Conservation (phyloP, 108 stramenopile species). For the Skeletonema tropicum region DNA sequence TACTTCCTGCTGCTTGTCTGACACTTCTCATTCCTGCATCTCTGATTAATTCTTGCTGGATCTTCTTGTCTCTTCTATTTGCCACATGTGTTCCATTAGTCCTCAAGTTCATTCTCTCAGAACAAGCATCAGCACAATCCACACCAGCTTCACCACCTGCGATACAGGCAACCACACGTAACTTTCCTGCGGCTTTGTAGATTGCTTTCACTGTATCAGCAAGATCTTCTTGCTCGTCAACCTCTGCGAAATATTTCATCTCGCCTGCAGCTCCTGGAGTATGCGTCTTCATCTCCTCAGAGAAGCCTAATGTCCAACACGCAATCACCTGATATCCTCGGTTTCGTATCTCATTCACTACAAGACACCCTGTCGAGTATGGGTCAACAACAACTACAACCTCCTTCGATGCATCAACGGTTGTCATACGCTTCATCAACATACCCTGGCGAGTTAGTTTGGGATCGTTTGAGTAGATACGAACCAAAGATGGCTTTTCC, state of each 20-base stretch:
- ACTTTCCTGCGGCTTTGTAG: conserved; percentile 23
- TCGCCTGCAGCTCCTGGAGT: conserved; percentile 15
- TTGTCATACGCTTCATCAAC: conserved; percentile 29
- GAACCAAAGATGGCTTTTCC: conserved; percentile 64
- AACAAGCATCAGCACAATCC: conserved; percentile 33
- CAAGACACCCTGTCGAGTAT: conserved; percentile 59
- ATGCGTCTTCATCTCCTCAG: conserved; percentile 42
- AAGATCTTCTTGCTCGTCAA: conserved; percentile 24
- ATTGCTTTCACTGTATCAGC: conserved; percentile 37
- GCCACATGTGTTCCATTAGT: conserved; percentile 55
- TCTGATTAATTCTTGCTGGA: conserved; percentile 54
- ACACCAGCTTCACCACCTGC: conserved; percentile 56
- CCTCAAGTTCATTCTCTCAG: conserved; percentile 42
- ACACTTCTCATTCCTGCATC: conserved; percentile 53
- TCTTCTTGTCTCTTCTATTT: conserved; percentile 52
- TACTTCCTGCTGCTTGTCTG: conserved; percentile 49
- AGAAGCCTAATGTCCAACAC: conserved; percentile 14
- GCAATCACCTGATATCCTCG: conserved; percentile 35
- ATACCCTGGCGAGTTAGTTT: conserved; percentile 50
- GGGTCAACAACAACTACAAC: conserved; percentile 65
- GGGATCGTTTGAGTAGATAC: conserved; percentile 66
- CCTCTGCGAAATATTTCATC: conserved; percentile 31
- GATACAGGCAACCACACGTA: conserved; percentile 40
- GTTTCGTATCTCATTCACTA: conserved; percentile 36
- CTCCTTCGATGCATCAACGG: conserved; percentile 32